phyloP scores from a whole-genome alignment of 257 asterid genomes.

The Rauvolfia tetraphylla region DNA sequence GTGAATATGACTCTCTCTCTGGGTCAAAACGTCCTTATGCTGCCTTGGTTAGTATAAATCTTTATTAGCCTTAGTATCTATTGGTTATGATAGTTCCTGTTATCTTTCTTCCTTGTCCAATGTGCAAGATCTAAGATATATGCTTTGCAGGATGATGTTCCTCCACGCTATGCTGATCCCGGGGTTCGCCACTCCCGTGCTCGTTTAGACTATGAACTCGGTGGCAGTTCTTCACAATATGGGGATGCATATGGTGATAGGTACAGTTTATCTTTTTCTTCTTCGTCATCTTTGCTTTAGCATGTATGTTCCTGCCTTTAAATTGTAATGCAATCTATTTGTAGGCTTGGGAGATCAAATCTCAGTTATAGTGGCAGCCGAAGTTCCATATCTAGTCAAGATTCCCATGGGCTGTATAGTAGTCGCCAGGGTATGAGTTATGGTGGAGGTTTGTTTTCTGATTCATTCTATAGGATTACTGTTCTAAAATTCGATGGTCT shows the following conservation, averaged over 20 bases:
- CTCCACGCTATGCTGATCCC: constrained; percentile 78
- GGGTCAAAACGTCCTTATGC: constrained; percentile 92
- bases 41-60: constrained; percentile 45
- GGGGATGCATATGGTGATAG: constrained; percentile 82
- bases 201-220: constrained; percentile 77
- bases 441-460: constrained; percentile 58
- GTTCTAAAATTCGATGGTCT: background rate
- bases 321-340: background rate
- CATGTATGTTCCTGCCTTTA: background rate
- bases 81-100: background rate
- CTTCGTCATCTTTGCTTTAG: background rate
- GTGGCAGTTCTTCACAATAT: constrained; percentile 70
- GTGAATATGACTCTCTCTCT: constrained; percentile 65
- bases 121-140: constrained; percentile 16
- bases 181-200: constrained; percentile 88
- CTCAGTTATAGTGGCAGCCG: constrained; percentile 73
- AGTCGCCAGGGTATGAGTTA: constrained; percentile 84
- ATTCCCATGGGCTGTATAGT: constrained; percentile 72
- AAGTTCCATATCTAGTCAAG: constrained; percentile 71
- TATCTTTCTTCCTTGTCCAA: background rate
- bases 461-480: background rate
- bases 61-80: background rate
- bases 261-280: constrained; percentile 20
- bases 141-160: constrained; percentile 64
- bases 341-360: constrained; percentile 79